Conservation (phyloP, 1,139 yeast species). For the Wickerhamomyces sp. region DNA sequence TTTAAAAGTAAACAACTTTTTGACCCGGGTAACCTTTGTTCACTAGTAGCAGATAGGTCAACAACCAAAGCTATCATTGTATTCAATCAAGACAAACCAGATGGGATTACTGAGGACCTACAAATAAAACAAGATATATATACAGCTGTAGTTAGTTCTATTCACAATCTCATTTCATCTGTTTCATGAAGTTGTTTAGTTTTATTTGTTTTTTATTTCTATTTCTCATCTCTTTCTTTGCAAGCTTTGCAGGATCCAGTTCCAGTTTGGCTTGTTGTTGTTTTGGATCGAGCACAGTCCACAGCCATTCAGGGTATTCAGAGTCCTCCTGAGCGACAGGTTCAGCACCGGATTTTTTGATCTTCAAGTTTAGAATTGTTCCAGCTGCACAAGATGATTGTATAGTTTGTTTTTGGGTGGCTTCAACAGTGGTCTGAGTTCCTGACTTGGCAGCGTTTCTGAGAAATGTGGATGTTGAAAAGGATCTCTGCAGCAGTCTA, state of each 20-base stretch:
- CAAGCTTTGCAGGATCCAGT: slow-evolving; percentile 59
- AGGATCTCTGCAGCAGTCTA: slow-evolving; percentile 8
- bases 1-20: too few relatives aligned
- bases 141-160: background rate
- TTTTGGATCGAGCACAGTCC: slow-evolving; percentile 75
- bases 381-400: slow-evolving; percentile 63
- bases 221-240: slow-evolving; percentile 64
- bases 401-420: slow-evolving; percentile 15
- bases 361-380: slow-evolving; percentile 70
- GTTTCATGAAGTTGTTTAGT: slow-evolving; percentile 67
- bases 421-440: slow-evolving; percentile 6
- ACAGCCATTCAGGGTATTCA: slow-evolving; percentile 93
- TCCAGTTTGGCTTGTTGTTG: slow-evolving; percentile 49
- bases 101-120: too few relatives aligned
- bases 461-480: slow-evolving; percentile 12
- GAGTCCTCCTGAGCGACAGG: slow-evolving; percentile 86
- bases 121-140: background rate
- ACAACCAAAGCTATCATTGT: too few relatives aligned
- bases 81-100: too few relatives aligned
- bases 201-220: slow-evolving; percentile 68
- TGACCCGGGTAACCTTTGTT: too few relatives aligned
- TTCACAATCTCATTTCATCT: slow-evolving; percentile 30
- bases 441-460: slow-evolving; percentile 12
- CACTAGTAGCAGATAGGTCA: too few relatives aligned
- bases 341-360: slow-evolving; percentile 75